A percentile compares a stretch with the other conserved stretches of the same genome.
Conservation (phyloP, 805 yeast genomes). For the Ogataea pini region DNA sequence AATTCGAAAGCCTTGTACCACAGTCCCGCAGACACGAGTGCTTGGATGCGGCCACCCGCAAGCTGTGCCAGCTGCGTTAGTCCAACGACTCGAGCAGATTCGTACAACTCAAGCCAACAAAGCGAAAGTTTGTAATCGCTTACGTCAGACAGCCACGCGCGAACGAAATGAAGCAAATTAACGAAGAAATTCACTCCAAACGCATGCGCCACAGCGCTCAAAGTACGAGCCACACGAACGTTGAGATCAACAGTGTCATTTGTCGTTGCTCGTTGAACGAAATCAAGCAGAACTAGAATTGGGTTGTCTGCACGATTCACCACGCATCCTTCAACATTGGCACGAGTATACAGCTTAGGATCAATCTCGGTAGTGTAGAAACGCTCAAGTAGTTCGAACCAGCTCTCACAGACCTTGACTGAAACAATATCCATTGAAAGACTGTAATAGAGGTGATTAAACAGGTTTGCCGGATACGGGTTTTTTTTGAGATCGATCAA, state of each 20-base stretch:
- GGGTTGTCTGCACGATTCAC: constrained; percentile 42
- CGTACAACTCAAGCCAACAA: constrained; percentile 18
- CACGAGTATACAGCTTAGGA: constrained; percentile 26
- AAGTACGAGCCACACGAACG: constrained; percentile 27
- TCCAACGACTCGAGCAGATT: constrained; percentile 10
- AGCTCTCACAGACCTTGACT: constrained; percentile 38
- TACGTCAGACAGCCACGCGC: constrained; percentile 22
- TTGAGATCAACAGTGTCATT: constrained; percentile 26
- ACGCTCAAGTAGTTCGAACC: constrained; percentile 39
- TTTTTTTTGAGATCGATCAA: constrained; percentile 40
- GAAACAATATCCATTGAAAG: constrained; percentile 24
- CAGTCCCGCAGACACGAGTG: constrained; percentile 10
- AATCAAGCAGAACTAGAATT: constrained; percentile 40
- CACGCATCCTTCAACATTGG: constrained; percentile 46
- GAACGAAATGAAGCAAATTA: constrained; percentile 23
- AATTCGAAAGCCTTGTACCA: constrained; percentile 23
- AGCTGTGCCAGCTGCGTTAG: constrained; percentile 14
- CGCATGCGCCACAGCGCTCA: constrained; percentile 29
- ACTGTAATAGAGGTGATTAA: constrained; percentile 41
- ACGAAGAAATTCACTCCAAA: constrained; percentile 29
- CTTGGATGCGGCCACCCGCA: constrained; percentile 10
- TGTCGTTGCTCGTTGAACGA: constrained; percentile 35
- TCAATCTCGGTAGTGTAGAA: constrained; percentile 30
- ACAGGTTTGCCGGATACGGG: constrained; percentile 43
- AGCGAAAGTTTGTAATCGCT: constrained; percentile 23